Conservation (phyloP, 2,329 filamentous ascomycete species). For the Stagonosporopsis tanaceti region DNA sequence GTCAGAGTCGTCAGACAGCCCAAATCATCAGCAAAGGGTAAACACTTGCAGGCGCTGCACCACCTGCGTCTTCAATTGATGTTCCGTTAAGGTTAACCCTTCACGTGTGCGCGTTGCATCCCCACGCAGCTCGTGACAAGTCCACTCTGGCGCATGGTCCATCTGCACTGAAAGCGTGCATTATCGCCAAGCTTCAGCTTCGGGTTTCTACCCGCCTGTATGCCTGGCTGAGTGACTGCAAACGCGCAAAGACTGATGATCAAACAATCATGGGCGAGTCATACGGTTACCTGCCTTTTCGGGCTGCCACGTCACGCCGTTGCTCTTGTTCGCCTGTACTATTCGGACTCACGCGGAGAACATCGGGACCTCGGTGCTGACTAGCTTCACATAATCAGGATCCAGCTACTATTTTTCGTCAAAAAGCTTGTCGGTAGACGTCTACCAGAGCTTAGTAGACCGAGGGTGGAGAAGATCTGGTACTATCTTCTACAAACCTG, state of each 20-base stretch:
- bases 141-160: conserved; percentile 14
- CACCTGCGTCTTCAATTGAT: conserved; percentile 27
- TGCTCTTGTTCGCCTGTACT: conserved; percentile 2
- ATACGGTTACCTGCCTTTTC: conserved; percentile 10
- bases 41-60: conserved; percentile 16
- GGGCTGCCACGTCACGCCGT: conserved; percentile 23
- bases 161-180: conserved; percentile 21
- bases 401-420: conserved; percentile 76
- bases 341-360: conserved; percentile 13
- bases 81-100: conserved; percentile 40
- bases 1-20: conserved; percentile 22
- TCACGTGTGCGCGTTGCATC: conserved; percentile 30
- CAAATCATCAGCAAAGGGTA: conserved; percentile 8
- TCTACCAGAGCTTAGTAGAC: conserved; percentile 77
- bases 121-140: conserved; percentile 27
- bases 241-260: conserved; percentile 8
- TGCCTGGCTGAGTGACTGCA: conserved; percentile 4
- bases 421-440: conserved; percentile 66
- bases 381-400: conserved; percentile 59
- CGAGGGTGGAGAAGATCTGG: conserved; percentile 75
- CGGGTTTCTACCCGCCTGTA: conserved; percentile 9
- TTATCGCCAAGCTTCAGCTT: conserved; percentile 28
- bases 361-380: conserved; percentile 27
- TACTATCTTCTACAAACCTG: conserved; percentile 77
- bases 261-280: conserved; percentile 11